Percentiles rank a stretch among this genome's conserved stretches.
These are phyloP conservation scores for Zymoseptoria pseudotritici DNA, from an alignment of 2,329 filamentous ascomycete genomes.

Conservation along the genomic window DNA sequence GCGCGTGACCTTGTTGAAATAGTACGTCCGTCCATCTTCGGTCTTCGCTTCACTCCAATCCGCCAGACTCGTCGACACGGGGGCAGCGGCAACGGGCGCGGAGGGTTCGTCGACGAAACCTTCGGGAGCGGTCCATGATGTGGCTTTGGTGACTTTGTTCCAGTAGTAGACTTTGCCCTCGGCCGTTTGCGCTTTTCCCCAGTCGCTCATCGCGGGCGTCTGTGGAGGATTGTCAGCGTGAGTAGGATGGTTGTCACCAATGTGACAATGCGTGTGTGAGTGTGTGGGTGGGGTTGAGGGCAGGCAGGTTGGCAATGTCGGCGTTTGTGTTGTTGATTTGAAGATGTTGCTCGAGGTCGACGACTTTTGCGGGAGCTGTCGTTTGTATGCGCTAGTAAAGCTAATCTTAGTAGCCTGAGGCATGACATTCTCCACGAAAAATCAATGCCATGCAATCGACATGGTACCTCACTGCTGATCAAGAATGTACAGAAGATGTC, in stretches of 20 bases:
- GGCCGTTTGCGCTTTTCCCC: slow-evolving; percentile 21
- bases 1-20: slow-evolving; percentile 84
- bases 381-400: no score
- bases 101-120: slow-evolving; percentile 57
- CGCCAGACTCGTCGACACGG: slow-evolving; percentile 58
- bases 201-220: slow-evolving; percentile 18
- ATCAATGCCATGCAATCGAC: no score
- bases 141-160: slow-evolving; percentile 75
- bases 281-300: background rate
- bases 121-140: slow-evolving; percentile 89
- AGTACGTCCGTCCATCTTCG: slow-evolving; percentile 83
- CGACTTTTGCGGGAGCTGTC: no score
- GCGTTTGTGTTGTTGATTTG: background rate
- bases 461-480: no score
- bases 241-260: background rate
- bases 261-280: background rate
- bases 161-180: slow-evolving; percentile 80
- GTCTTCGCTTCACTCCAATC: slow-evolving; percentile 85
- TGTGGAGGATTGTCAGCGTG: background rate
- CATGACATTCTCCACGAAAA: no score
- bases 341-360: background rate
- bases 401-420: no score
- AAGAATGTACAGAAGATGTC: no score
- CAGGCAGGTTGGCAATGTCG: background rate
- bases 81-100: slow-evolving; percentile 52